These are phyloP conservation scores for Candida hungchunana DNA, from an alignment of 805 yeast genomes.

Conservation along the genomic window DNA sequence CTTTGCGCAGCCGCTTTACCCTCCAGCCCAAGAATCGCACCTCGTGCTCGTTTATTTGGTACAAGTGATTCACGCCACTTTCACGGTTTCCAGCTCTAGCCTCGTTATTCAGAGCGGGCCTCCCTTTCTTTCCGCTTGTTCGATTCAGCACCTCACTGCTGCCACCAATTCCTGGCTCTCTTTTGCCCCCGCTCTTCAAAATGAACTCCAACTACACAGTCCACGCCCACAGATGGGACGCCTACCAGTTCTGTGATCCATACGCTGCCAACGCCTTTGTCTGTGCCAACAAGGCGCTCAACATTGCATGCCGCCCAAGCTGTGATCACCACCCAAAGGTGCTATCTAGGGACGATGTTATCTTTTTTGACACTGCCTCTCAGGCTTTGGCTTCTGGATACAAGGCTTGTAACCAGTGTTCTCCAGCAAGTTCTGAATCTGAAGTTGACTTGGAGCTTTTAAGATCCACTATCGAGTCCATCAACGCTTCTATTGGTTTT, in stretches of 20 bases:
- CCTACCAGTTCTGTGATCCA: conserved; percentile 63
- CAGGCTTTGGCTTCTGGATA: conserved; percentile 45
- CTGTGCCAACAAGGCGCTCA: conserved; percentile 42
- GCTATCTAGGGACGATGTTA: conserved; percentile 36
- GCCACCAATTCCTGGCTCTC: background rate
- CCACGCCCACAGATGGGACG: conserved; percentile 44
- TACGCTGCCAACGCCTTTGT: conserved; percentile 56
- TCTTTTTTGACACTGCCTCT: conserved; percentile 36
- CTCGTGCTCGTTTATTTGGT: no score
- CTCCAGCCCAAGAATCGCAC: no score
- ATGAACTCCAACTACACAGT: conserved; percentile 7
- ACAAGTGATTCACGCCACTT: no score
- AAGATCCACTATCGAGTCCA: conserved; percentile 48
- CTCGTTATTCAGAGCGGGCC: no score
- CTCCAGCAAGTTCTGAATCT: conserved; percentile 37
- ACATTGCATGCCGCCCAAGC: conserved; percentile 61
- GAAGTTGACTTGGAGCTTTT: conserved; percentile 23
- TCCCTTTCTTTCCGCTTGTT: background rate
- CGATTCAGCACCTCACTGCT: background rate
- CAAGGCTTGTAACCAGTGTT: conserved; percentile 50
- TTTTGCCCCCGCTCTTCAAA: no score
- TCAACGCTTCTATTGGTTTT: conserved; percentile 57
- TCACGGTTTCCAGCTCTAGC: no score
- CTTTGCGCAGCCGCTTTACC: no score
- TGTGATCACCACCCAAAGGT: conserved; percentile 48